Evolutionary conservation across 176 grass and related monocot genomes (phyloP).

Genomic region (Oryza punctata): DNA sequence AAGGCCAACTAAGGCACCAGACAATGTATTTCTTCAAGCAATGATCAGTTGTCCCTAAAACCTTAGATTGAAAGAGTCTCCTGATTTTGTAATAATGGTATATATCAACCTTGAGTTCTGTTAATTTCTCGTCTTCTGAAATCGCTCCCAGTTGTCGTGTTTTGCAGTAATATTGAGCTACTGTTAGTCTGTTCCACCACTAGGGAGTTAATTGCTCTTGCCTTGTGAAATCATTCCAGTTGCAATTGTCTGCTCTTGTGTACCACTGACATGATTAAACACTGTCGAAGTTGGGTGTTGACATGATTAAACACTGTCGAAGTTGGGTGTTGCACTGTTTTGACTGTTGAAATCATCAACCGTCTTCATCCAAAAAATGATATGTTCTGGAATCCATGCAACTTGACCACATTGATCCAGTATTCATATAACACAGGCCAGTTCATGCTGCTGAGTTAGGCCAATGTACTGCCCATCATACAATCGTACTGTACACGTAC

Average conservation of each 20-base stretch:
- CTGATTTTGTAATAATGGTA: constrained; percentile 44
- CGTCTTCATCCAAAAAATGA: not conserved
- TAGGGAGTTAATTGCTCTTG: not conserved
- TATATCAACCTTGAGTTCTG: not conserved
- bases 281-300: not conserved
- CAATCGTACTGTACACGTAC: constrained; percentile 17
- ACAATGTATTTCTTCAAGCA: not conserved
- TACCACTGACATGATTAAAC: not conserved
- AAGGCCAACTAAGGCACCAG: constrained; percentile 6
- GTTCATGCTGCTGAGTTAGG: not conserved
- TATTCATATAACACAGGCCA: not conserved
- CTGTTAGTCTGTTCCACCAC: not conserved
- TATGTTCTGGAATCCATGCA: not conserved
- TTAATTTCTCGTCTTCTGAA: not conserved
- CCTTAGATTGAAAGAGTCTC: not conserved
- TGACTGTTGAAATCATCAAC: not conserved
- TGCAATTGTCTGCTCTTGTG: not conserved
- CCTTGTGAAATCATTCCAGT: not conserved
- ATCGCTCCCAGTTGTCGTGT: not conserved
- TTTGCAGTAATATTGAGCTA: not conserved
- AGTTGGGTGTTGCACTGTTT: not conserved
- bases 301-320: not conserved
- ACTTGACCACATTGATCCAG: not conserved
- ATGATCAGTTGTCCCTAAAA: not conserved
- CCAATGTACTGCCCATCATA: constrained; percentile 7